A percentile compares a stretch with the other conserved stretches of the same genome.
These are phyloP conservation scores for Hypoxylon intermedium DNA, from an alignment of 495 filamentous ascomycete species.

Conservation along the genomic window DNA sequence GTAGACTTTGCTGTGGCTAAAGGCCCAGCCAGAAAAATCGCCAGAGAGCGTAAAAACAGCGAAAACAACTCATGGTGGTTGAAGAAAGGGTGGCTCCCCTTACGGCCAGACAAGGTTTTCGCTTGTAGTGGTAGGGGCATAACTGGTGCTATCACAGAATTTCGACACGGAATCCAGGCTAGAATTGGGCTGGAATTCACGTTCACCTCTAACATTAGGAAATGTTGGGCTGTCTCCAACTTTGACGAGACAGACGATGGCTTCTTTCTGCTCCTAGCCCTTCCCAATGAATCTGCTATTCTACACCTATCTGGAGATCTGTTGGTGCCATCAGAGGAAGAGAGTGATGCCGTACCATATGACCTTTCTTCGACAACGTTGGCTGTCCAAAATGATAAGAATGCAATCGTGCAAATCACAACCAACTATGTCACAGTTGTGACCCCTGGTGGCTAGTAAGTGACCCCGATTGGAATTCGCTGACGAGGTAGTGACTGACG, in stretches of 20 bases:
- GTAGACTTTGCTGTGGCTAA: slow-evolving; percentile 69
- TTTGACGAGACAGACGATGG: slow-evolving; percentile 29
- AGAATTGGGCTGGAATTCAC: slow-evolving; percentile 64
- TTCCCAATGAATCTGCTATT: slow-evolving; percentile 53
- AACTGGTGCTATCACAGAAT: slow-evolving; percentile 70
- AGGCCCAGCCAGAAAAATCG: slow-evolving; percentile 22
- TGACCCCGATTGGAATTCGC: slow-evolving; percentile 19
- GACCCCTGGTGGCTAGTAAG: slow-evolving; percentile 38
- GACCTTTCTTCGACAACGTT: slow-evolving; percentile 63
- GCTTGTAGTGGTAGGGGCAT: slow-evolving; percentile 64
- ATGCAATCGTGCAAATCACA: slow-evolving; percentile 63
- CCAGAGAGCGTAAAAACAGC: slow-evolving; percentile 15
- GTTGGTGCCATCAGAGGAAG: slow-evolving; percentile 40
- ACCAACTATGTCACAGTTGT: slow-evolving; percentile 53
- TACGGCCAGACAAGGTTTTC: slow-evolving; percentile 60
- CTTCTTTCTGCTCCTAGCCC: slow-evolving; percentile 57
- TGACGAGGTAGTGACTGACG: slow-evolving; percentile 13
- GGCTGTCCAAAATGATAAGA: slow-evolving; percentile 47
- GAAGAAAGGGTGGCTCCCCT: slow-evolving; percentile 10
- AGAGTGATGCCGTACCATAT: slow-evolving; percentile 53
- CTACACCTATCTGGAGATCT: slow-evolving; percentile 50
- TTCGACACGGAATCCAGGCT: slow-evolving; percentile 75
- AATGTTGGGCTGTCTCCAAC: slow-evolving; percentile 54
- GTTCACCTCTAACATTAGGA: slow-evolving; percentile 49
- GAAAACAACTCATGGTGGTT: no score